Base-by-base conservation (phyloP, 75 land plant species). In the Cupressus sempervirens region DNA sequence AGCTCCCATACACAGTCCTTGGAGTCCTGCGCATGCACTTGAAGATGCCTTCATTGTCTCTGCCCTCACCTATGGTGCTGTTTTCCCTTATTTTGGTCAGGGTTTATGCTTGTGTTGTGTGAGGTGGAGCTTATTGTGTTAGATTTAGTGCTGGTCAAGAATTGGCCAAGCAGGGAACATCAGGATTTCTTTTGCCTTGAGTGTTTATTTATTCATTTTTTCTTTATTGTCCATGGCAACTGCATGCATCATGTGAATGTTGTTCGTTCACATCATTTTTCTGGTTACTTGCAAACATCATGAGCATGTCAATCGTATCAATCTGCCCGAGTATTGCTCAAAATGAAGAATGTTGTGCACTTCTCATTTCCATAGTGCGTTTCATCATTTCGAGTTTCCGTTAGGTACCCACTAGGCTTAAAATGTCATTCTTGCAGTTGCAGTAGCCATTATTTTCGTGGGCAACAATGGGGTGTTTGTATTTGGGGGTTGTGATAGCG, bases 61-160 rank as follows among this genome's bases (percentile, higher is more conserved):
- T 97, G 43, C 99, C 99, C 35, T 95, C 99, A 36, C 85, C 99
- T 54, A 92, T 90, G 92, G 86, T 94, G 58, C 94, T 95, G 82
- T 91, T 87, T 89, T 81, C 91, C 70, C 91, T 97, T 65, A 88
- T 94, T 83, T 89, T 95, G 80, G 89, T 90, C 87, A 86, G 97
- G 97, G 11, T 95, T 95, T 93, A 95, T 97, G 96, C 93, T 97
- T 86, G 91, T 97, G 74, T 93, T 97, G 18, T 97, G 99, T 1
- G 99, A 97, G 0, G 29, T 97, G 38, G 99, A 97, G 52, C 83
- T 97, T 38, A 86, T 97, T 20, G 73, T 95, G 76, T 76, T 97
- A 91, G 99, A 97, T 81, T 89, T 94, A 40, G 95, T 94, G 4
- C 83, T 94, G n/a, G 94, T 95, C 40, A 84, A 87, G 84, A 86